These are phyloP conservation scores for Serendipita sp. DNA, from an alignment of 768 basidiomycete species.

Conservation along the genomic window DNA sequence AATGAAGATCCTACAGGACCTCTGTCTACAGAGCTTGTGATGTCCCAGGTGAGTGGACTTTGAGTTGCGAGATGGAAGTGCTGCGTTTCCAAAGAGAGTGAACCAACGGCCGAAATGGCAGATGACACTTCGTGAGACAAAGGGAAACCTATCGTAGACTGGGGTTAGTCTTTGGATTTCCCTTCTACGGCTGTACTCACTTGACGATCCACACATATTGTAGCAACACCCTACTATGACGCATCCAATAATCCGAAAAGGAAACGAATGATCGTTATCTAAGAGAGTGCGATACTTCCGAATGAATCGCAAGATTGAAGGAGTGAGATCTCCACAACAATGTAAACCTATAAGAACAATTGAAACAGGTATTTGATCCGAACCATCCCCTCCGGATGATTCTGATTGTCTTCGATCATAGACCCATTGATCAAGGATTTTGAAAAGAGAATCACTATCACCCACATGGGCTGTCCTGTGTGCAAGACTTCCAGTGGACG, in stretches of 20 bases:
- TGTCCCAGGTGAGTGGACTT: slow-evolving; percentile 29
- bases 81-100: slow-evolving; percentile 26
- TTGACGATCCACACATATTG: slow-evolving; percentile 23
- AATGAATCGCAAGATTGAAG: slow-evolving; percentile 44
- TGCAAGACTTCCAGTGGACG: slow-evolving; percentile 22
- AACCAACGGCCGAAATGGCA: slow-evolving; percentile 13
- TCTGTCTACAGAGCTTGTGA: neutral
- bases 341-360: slow-evolving; percentile 56
- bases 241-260: slow-evolving; percentile 33
- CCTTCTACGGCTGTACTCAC: neutral
- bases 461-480: slow-evolving; percentile 41
- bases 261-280: neutral
- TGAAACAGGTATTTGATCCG: slow-evolving; percentile 26
- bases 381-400: neutral
- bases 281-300: slow-evolving; percentile 7
- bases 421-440: slow-evolving; percentile 40
- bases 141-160: slow-evolving; percentile 35
- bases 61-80: slow-evolving; percentile 62
- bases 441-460: slow-evolving; percentile 30
- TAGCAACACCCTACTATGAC: slow-evolving; percentile 69
- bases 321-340: slow-evolving; percentile 60
- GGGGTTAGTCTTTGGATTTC: neutral
- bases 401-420: slow-evolving; percentile 11
- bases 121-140: slow-evolving; percentile 24
- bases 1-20: neutral